Conservation (phyloP, 345 rosid genomes). For the Gossypium bickii region DNA sequence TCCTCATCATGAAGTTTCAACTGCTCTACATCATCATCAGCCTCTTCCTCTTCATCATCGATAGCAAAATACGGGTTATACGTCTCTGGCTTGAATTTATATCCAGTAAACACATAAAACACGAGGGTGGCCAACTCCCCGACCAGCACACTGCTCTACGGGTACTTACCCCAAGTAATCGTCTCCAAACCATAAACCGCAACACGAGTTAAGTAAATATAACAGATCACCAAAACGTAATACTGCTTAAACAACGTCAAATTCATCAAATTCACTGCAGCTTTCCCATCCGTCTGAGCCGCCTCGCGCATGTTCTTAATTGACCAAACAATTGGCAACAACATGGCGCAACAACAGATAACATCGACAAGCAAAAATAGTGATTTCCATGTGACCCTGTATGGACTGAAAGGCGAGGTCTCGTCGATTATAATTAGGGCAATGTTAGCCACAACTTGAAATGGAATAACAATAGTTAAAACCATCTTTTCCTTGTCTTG, state of each 20-base stretch:
- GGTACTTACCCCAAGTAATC: constrained; percentile 70
- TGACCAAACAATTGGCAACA: constrained; percentile 89
- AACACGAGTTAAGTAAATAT: constrained; percentile 82
- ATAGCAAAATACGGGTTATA: constrained; percentile 85
- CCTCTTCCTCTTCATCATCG: constrained; percentile 95
- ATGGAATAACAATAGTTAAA: constrained; percentile 85
- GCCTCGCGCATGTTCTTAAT: constrained; percentile 91
- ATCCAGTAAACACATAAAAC: constrained; percentile 80
- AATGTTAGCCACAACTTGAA: constrained; percentile 87
- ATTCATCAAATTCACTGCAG: constrained; percentile 86
- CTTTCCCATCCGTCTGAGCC: constrained; percentile 85
- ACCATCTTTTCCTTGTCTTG: constrained; percentile 98
- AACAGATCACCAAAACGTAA: constrained; percentile 85
- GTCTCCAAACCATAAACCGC: constrained; percentile 83
- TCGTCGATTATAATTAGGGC: constrained; percentile 90
- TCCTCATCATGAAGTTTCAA: constrained; percentile 84
- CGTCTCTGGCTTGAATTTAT: constrained; percentile 81
- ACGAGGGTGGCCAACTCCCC: constrained; percentile 82
- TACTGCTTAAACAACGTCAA: constrained; percentile 84
- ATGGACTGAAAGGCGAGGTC: constrained; percentile 71
- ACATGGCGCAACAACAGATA: constrained; percentile 78
- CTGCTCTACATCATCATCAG: constrained; percentile 35
- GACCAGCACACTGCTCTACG: constrained; percentile 84
- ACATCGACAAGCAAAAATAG: constrained; percentile 82
- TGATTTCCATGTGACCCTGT: constrained; percentile 79